phyloP scores from a whole-genome alignment of 2,329 filamentous ascomycete species.

The Hypoxylon sp. region DNA sequence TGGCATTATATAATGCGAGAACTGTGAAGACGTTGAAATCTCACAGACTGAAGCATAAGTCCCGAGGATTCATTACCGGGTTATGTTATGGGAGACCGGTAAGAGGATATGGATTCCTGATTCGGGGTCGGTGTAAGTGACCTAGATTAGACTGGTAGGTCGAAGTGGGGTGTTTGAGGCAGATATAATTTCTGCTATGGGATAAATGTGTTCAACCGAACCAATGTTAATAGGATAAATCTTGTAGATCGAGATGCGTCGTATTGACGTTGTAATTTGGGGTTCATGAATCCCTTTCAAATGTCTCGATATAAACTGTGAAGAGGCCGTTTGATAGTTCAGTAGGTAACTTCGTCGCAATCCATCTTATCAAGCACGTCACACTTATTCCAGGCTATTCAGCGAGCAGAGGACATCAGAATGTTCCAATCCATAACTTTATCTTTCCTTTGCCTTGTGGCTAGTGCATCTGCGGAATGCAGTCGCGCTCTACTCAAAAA shows the following conservation, averaged over 20 bases:
- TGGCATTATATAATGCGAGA: background rate
- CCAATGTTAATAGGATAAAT: slow-evolving; percentile 12
- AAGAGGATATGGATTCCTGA: slow-evolving; percentile 4
- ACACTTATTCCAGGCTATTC: background rate
- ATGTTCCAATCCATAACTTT: slow-evolving; percentile 3
- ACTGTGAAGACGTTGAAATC: background rate
- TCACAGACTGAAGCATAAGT: background rate
- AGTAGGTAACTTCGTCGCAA: background rate
- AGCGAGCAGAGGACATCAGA: background rate
- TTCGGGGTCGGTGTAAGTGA: background rate
- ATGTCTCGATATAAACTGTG: background rate
- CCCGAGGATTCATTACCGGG: background rate
- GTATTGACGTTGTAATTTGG: background rate
- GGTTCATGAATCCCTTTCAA: background rate
- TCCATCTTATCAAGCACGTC: background rate
- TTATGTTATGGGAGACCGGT: background rate
- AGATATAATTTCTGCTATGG: slow-evolving; percentile 9
- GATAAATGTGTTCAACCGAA: slow-evolving; percentile 18
- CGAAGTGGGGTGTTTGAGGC: background rate
- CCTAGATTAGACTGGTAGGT: background rate
- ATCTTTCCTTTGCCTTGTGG: background rate
- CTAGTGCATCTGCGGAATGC: slow-evolving; percentile 25
- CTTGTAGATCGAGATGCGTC: background rate
- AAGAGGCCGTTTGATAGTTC: background rate
- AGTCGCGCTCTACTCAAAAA: slow-evolving; percentile 36